phyloP scores from a whole-genome alignment of 2,329 filamentous ascomycete genomes.

The Sclerotinia nivalis region DNA sequence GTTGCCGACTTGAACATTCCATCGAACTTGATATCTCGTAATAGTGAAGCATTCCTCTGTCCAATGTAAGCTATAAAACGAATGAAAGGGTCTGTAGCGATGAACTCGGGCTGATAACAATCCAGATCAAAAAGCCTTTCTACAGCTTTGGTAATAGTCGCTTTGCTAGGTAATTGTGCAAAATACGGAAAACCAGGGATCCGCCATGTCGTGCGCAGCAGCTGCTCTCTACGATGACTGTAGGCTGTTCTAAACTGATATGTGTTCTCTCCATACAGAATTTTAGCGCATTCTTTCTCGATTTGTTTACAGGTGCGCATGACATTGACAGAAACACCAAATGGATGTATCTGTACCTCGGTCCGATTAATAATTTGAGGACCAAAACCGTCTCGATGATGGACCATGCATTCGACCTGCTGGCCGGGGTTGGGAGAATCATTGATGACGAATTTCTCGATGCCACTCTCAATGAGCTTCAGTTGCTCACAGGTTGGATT shows the following conservation, averaged over 20 bases:
- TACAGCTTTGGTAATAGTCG: not conserved
- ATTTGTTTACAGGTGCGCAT: not conserved
- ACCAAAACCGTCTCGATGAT: not conserved
- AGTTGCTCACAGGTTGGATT: not conserved
- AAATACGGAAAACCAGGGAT: not conserved
- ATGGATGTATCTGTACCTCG: not conserved
- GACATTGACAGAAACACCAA: not conserved
- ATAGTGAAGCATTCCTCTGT: not conserved
- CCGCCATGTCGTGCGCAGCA: not conserved
- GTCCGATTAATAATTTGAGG: not conserved
- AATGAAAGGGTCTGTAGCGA: not conserved
- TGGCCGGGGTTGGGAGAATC: not conserved
- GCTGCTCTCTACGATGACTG: not conserved
- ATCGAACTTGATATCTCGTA: not conserved
- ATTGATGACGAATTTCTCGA: not conserved
- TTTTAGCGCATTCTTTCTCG: not conserved
- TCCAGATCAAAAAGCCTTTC: not conserved
- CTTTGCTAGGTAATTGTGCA: not conserved
- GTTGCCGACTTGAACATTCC: not conserved
- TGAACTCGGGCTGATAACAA: not conserved
- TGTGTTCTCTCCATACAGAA: constrained; percentile 1
- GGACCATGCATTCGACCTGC: not conserved
- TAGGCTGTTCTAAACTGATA: not conserved
- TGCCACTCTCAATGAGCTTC: not conserved
- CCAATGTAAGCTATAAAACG: not conserved